A percentile compares a stretch with the other conserved stretches of the same genome.
Evolutionary conservation across 108 stramenopile genomes (phyloP).

Genomic region (Pseudonitzschia delicatissima): DNA sequence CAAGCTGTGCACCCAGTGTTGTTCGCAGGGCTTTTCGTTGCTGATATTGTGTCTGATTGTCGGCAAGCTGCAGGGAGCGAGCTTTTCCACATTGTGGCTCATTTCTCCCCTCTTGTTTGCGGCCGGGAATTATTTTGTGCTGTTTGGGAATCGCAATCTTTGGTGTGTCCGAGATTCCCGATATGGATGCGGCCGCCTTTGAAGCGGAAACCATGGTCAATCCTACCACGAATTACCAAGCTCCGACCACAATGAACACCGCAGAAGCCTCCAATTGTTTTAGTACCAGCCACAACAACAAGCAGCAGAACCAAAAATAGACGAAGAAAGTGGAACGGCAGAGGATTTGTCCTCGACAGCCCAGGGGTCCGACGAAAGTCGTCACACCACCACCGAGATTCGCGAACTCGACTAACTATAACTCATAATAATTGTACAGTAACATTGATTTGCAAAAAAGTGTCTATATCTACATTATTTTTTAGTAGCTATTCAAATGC

Average conservation of each 20-base stretch:
- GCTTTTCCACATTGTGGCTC: conserved; percentile 73
- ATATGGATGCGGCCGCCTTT: conserved; percentile 33
- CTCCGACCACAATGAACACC: conserved; percentile 1
- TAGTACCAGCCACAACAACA: neutral
- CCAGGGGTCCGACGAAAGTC: neutral
- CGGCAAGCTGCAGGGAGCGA: conserved; percentile 77
- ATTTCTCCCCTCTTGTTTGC: conserved; percentile 79
- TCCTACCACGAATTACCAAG: neutral
- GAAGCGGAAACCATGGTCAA: neutral
- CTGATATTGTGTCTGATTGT: conserved; percentile 63
- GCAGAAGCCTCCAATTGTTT: too few species aligned
- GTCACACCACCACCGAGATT: neutral
- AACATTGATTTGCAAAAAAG: neutral
- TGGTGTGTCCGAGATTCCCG: conserved; percentile 63
- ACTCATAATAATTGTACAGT: neutral
- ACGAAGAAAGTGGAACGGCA: neutral
- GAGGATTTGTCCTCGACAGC: neutral
- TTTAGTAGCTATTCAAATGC: too few species aligned
- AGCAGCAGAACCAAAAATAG: neutral
- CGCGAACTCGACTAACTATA: neutral
- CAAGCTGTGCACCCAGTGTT: conserved; percentile 61
- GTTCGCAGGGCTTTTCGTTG: conserved; percentile 73
- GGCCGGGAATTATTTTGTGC: conserved; percentile 66
- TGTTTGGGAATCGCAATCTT: conserved; percentile 83
- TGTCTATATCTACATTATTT: too few species aligned